These are phyloP conservation scores for Phytophthora citricola DNA, from an alignment of 352 stramenopile species.

Conservation along the genomic window DNA sequence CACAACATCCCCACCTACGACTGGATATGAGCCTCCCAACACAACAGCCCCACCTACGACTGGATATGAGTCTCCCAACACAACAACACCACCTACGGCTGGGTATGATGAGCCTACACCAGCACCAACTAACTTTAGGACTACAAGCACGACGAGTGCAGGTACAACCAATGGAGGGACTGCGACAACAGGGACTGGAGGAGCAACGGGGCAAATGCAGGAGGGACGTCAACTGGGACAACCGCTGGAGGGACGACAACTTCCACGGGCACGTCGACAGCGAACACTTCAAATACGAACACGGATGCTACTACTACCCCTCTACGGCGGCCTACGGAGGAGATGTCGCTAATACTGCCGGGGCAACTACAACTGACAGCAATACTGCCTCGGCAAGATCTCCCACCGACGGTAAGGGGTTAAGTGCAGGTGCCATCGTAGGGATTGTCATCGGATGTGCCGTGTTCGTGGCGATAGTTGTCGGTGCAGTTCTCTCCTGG, in stretches of 20 bases:
- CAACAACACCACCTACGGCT: background rate
- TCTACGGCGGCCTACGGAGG: background rate
- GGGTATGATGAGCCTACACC: conserved; percentile 4
- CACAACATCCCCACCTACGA: background rate
- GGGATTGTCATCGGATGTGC: conserved; percentile 29
- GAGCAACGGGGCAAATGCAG: too few relatives aligned
- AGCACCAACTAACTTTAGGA: background rate
- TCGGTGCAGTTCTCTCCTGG: conserved; percentile 24
- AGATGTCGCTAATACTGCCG: background rate
- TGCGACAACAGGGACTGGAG: background rate
- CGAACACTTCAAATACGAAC: background rate
- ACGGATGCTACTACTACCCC: background rate
- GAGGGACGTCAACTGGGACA: background rate
- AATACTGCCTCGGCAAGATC: background rate
- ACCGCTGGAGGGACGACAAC: background rate
- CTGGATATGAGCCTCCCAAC: background rate
- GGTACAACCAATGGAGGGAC: background rate
- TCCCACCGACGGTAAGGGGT: background rate
- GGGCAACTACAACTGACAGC: background rate
- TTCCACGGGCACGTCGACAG: background rate
- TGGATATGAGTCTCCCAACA: background rate
- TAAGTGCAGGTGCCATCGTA: conserved; percentile 17
- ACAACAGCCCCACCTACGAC: background rate
- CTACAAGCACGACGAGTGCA: background rate
- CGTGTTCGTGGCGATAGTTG: conserved; percentile 26